Conservation (phyloP, 441 rosid genomes). For the Lepidium campestre region DNA sequence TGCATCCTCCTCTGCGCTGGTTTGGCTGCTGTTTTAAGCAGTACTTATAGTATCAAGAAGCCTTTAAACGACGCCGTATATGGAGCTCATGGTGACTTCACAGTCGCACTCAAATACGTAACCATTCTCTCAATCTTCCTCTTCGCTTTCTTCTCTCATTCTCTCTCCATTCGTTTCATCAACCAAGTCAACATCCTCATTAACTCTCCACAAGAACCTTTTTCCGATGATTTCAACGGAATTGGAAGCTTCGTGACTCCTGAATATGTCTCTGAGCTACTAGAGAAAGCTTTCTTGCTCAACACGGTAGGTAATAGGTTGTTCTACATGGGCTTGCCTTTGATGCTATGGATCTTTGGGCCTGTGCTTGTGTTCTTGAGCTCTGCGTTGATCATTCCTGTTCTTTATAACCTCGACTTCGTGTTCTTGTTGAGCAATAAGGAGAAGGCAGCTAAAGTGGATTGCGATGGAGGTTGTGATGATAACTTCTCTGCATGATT, state of each 20-base stretch:
- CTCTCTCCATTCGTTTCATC: conserved; percentile 66
- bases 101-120: conserved; percentile 74
- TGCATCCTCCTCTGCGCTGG: conserved; percentile 82
- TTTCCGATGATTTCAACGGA: conserved; percentile 1
- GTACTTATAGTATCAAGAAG: conserved; percentile 81
- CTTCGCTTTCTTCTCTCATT: conserved; percentile 77
- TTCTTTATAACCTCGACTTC: conserved; percentile 77
- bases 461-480: conserved; percentile 19
- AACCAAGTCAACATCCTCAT: conserved; percentile 82
- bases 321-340: conserved; percentile 71
- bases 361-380: conserved; percentile 74
- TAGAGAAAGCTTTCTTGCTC: conserved; percentile 64
- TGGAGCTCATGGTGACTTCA: conserved; percentile 93
- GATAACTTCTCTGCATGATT: conserved; percentile 11
- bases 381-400: conserved; percentile 50
- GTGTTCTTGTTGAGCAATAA: conserved; percentile 27
- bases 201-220: conserved; percentile 47
- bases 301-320: conserved; percentile 77
- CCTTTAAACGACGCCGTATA: conserved; percentile 63
- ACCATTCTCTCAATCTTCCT: conserved; percentile 61
- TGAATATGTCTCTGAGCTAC: conserved; percentile 46
- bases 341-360: conserved; percentile 85
- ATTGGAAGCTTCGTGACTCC: conserved; percentile 35
- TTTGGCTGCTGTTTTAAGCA: conserved; percentile 81
- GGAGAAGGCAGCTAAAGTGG: conserved; percentile 26